A percentile compares a stretch with the other conserved stretches of the same genome.
Evolutionary conservation across 352 stramenopile genomes (phyloP).

Genomic region (Pilasporangium apinafurcum): DNA sequence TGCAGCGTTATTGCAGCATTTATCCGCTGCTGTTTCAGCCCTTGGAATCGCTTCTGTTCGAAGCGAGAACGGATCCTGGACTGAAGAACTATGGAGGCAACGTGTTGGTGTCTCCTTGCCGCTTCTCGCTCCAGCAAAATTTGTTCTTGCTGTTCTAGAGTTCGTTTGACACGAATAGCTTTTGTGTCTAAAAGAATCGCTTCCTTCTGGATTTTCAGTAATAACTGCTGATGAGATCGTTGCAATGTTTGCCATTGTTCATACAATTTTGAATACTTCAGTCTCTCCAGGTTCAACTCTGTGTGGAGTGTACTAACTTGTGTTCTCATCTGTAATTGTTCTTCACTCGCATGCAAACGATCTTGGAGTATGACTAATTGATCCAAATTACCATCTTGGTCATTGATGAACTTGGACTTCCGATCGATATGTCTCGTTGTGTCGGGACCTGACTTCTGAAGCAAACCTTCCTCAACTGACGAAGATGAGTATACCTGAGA

Average conservation of each 20-base stretch:
- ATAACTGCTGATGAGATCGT: conserved; percentile 9
- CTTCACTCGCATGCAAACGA: conserved; percentile 4
- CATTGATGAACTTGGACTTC: neutral
- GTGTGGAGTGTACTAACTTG: conserved; percentile 14
- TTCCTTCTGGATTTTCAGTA: conserved; percentile 31
- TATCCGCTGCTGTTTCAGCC: conserved; percentile 30
- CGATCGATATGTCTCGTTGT: neutral
- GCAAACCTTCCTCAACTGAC: too few species aligned
- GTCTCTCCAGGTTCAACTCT: conserved; percentile 18
- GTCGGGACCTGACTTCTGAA: too few species aligned
- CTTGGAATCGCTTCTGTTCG: conserved; percentile 60
- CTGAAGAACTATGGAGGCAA: conserved; percentile 57
- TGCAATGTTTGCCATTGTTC: conserved; percentile 29
- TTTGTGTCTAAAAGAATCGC: conserved; percentile 32
- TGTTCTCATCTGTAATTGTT: conserved; percentile 5
- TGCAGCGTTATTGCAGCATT: conserved; percentile 33
- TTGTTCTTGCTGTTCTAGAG: conserved; percentile 30
- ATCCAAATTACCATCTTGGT: neutral
- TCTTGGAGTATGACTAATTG: neutral
- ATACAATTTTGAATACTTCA: conserved; percentile 17
- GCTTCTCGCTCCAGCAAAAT: conserved; percentile 27
- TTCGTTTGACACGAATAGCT: conserved; percentile 27
- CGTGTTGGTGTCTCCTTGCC: conserved; percentile 19
- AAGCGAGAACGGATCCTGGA: conserved; percentile 43
- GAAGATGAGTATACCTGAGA: too few species aligned